A percentile compares a stretch with the other conserved stretches of the same genome.
Conservation (phyloP, 768 basidiomycete genomes). For the Auricularia sp. region DNA sequence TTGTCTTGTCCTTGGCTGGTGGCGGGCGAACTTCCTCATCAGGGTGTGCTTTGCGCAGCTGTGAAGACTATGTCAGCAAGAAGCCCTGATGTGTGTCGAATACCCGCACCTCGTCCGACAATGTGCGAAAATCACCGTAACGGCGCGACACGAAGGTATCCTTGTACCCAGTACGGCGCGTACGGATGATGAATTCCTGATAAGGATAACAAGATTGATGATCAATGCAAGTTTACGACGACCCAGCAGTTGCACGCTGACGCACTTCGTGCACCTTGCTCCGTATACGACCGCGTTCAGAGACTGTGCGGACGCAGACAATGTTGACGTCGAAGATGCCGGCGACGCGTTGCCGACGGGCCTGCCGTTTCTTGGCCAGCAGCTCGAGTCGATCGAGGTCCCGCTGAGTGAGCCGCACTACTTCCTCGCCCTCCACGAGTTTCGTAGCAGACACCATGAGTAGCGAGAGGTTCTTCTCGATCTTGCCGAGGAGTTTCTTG, state of each 20-base stretch:
- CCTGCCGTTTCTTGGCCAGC: slow-evolving; percentile 54
- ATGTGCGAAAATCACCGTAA: slow-evolving; percentile 89
- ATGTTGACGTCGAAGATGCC: slow-evolving; percentile 84
- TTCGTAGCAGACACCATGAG: slow-evolving; percentile 78
- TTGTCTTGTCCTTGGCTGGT: slow-evolving; percentile 80
- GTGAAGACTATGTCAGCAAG: neutral
- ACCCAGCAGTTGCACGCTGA: slow-evolving; percentile 5
- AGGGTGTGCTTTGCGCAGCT: slow-evolving; percentile 84
- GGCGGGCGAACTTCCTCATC: slow-evolving; percentile 72
- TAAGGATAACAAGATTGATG: neutral
- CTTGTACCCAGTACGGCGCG: slow-evolving; percentile 55
- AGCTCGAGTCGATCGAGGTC: slow-evolving; percentile 75
- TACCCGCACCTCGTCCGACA: slow-evolving; percentile 66
- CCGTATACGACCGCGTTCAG: slow-evolving; percentile 77
- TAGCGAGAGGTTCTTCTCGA: slow-evolving; percentile 77
- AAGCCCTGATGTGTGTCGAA: neutral
- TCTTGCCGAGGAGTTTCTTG: slow-evolving; percentile 59
- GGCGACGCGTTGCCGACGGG: slow-evolving; percentile 34
- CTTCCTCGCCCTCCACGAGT: slow-evolving; percentile 74
- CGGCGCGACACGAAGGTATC: slow-evolving; percentile 87
- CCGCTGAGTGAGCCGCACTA: slow-evolving; percentile 77
- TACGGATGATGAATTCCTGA: slow-evolving; percentile 93
- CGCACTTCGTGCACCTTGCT: slow-evolving; percentile 80
- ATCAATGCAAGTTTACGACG: neutral
- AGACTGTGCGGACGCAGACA: slow-evolving; percentile 72